A percentile compares a stretch with the other conserved stretches of the same genome.
Evolutionary conservation across 495 filamentous ascomycete genomes (phyloP).

Genomic region (Penicillium diatomitis): DNA sequence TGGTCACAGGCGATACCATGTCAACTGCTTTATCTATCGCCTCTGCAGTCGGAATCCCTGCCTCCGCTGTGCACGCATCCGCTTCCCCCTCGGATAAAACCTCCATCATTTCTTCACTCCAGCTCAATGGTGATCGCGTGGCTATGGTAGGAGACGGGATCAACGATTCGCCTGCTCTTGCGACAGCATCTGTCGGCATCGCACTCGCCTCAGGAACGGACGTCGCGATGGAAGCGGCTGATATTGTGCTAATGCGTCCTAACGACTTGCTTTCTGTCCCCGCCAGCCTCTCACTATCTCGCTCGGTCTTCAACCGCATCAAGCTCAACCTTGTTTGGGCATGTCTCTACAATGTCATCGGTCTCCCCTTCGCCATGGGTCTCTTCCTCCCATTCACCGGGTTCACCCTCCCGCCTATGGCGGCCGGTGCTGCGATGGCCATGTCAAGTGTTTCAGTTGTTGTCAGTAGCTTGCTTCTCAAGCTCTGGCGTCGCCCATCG

Average conservation of each 20-base stretch:
- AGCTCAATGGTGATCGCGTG: constrained; percentile 62
- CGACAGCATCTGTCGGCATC: constrained; percentile 87
- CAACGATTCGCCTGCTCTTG: constrained; percentile 95
- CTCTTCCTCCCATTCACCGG: constrained; percentile 83
- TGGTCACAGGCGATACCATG: constrained; percentile 88
- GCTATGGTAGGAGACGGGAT: constrained; percentile 99
- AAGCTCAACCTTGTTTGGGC: constrained; percentile 90
- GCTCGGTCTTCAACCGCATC: constrained; percentile 84
- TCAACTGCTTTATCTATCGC: constrained; percentile 78
- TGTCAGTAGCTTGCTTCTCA: constrained; percentile 69
- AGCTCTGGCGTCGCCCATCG: constrained; percentile 73
- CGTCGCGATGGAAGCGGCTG: constrained; percentile 95
- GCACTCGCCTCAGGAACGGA: constrained; percentile 88
- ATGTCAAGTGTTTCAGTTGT: constrained; percentile 85
- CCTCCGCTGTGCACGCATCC: constrained; percentile 65
- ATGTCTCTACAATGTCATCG: constrained; percentile 85
- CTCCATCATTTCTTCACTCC: constrained; percentile 66
- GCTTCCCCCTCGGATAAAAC: constrained; percentile 85
- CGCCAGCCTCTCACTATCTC: constrained; percentile 70
- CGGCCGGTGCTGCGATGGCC: constrained; percentile 92
- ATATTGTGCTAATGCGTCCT: constrained; percentile 89
- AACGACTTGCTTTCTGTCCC: constrained; percentile 88
- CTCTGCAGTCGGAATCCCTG: constrained; percentile 68
- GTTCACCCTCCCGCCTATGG: constrained; percentile 84
- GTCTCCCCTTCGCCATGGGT: constrained; percentile 95